These are phyloP conservation scores for Helotiales sp. DNA, from an alignment of 2,329 filamentous ascomycete species.

Conservation along the genomic window DNA sequence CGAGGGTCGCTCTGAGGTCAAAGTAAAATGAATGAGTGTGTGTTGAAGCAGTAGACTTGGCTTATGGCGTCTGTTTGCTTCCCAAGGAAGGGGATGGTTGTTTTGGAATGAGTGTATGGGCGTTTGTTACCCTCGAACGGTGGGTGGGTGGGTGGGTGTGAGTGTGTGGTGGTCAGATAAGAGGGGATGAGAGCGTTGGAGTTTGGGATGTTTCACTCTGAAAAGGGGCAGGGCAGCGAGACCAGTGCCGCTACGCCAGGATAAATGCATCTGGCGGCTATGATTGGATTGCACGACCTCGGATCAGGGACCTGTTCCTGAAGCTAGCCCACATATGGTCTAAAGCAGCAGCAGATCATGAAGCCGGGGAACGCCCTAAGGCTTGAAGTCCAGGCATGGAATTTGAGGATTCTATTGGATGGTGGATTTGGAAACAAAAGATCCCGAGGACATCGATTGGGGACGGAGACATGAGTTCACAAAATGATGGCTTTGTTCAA, in stretches of 20 bases:
- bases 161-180: neutral
- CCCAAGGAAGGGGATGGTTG: neutral
- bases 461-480: neutral
- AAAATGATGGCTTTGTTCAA: neutral
- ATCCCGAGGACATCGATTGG: neutral
- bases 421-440: neutral
- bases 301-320: neutral
- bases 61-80: slow-evolving; percentile 10
- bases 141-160: neutral
- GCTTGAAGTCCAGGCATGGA: neutral
- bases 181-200: slow-evolving; percentile 1
- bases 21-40: slow-evolving; percentile 3
- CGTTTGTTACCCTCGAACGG: slow-evolving; percentile 2
- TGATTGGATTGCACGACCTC: neutral
- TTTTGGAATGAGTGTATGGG: slow-evolving; percentile 12
- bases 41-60: neutral
- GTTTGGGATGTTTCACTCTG: neutral
- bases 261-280: neutral
- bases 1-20: neutral
- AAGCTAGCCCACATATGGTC: neutral
- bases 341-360: neutral
- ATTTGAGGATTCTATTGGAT: neutral
- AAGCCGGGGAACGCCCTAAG: neutral
- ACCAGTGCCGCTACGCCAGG: slow-evolving; percentile 1
- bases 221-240: neutral